Base-by-base conservation (phyloP, 2,329 filamentous ascomycete species). In the Aspergillus amoenus region DNA sequence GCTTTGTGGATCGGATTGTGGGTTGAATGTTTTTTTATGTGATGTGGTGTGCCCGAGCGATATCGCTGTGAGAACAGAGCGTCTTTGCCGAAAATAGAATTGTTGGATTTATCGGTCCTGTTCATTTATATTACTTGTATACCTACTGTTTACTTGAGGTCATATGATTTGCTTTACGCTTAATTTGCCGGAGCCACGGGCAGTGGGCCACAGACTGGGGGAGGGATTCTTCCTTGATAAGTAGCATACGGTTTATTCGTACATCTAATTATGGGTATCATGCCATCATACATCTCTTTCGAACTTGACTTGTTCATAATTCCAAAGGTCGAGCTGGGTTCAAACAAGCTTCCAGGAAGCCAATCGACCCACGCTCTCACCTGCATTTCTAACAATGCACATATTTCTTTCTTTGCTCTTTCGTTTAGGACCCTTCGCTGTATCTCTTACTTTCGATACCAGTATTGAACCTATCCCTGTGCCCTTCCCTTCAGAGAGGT, bases 361-460 rank as follows among this genome's bases (percentile, higher is more conserved):
- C 62, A 97, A 73, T 76, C 93, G 88, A 2, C 91, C 93, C 4
- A 94, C 78, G 34, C 79, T 86, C 74, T 92, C 86, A 1, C 94
- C 94, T 2, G 88, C 85, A 68, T 93, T 89, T 52, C 93, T 82
- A 32, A 97, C 85, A 63, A 99, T 85, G 73, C 93, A 97, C 63
- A 76, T 67, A 57, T 66, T 58, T 60, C 59, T 60, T 45, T 57
- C 58, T 56, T 41, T 59, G 8, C 30, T 47, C 18, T 52, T 47
- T 3, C 83, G 57, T 1, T 49, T 55, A 7, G 27, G 6, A 9
- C 17, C 44, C 15, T 39, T 30, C 13, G 21, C 18, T 32, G 37
- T 39, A 43, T 9, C 13, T 11, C 49, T 52, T 15, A 89, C 81
- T 70, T 81, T 88, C 5, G 79, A 78, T 1, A 88, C 77, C 13